Percentiles rank a stretch among this genome's conserved stretches.
Evolutionary conservation across 75 land plant species (phyloP).

Genomic region (Gnetum montanum): DNA sequence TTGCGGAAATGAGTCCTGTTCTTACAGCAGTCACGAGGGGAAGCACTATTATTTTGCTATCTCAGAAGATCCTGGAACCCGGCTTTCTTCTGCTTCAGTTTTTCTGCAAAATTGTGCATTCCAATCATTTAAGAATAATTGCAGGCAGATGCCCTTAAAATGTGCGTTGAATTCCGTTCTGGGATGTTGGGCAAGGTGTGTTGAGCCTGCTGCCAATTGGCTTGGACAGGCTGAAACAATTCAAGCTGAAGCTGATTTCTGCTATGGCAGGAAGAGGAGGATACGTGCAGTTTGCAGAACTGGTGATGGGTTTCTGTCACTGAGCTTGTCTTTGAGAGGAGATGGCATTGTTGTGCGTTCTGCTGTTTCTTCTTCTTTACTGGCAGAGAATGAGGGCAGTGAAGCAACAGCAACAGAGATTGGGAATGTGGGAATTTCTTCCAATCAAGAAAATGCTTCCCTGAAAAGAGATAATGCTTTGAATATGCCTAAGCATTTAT

Average conservation of each 20-base stretch:
- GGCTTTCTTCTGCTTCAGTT: no score
- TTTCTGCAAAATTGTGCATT: not conserved
- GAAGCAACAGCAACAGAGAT: not conserved
- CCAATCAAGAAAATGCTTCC: slow-evolving; percentile 20
- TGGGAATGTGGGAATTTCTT: slow-evolving; percentile 1
- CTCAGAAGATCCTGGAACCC: no score
- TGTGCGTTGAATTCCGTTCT: no score
- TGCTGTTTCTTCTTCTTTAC: slow-evolving; percentile 1
- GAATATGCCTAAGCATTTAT: slow-evolving; percentile 71
- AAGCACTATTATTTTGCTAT: no score
- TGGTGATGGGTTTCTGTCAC: slow-evolving; percentile 14
- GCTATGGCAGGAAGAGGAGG: not conserved
- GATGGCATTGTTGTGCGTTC: slow-evolving; percentile 6
- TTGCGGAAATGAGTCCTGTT: no score
- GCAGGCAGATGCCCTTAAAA: not conserved
- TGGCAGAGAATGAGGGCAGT: slow-evolving; percentile 3
- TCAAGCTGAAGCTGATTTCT: not conserved
- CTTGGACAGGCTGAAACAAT: no score
- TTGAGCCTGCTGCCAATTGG: no score
- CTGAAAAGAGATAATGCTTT: slow-evolving; percentile 25
- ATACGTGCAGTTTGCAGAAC: not conserved
- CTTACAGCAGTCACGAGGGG: no score
- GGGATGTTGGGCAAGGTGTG: no score
- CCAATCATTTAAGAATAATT: not conserved
- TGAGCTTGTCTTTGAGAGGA: slow-evolving; percentile 33